Evolutionary conservation across 371 early-diverging fungal genomes (phyloP).

Genomic region (Umbelopsis sp.): DNA sequence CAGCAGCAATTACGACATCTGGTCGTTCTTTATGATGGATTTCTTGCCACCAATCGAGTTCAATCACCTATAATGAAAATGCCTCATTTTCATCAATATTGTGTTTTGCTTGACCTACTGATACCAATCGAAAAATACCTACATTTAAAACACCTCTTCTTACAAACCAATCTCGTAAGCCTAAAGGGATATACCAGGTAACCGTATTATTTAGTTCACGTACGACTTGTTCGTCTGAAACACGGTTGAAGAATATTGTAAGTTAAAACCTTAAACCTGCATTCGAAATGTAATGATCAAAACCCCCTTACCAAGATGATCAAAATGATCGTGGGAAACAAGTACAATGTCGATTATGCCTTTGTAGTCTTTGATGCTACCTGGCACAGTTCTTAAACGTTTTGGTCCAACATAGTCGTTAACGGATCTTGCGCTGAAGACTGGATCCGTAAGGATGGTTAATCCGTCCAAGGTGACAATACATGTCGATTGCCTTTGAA

Average conservation of each 20-base stretch:
- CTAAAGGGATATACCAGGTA: constrained; percentile 68
- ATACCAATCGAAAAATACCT: constrained; percentile 1
- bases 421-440: constrained; percentile 49
- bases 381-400: constrained; percentile 55
- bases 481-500: constrained; percentile 61
- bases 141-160: constrained; percentile 57
- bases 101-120: background rate
- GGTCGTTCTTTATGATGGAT: constrained; percentile 45
- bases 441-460: constrained; percentile 65
- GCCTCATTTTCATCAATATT: background rate
- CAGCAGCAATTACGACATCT: constrained; percentile 53
- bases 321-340: constrained; percentile 61
- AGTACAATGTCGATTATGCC: constrained; percentile 55
- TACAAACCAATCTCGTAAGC: constrained; percentile 58
- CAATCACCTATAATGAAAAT: constrained; percentile 41
- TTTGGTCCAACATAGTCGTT: constrained; percentile 56
- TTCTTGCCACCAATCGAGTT: constrained; percentile 73
- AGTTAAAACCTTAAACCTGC: background rate
- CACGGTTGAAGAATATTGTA: background rate
- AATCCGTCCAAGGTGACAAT: constrained; percentile 60
- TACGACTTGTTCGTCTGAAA: constrained; percentile 51
- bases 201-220: constrained; percentile 52
- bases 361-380: constrained; percentile 50
- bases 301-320: constrained; percentile 52
- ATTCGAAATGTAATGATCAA: background rate